These are phyloP conservation scores for Lactarius pseudohatsudake DNA, from an alignment of 768 basidiomycete genomes.

Conservation along the genomic window DNA sequence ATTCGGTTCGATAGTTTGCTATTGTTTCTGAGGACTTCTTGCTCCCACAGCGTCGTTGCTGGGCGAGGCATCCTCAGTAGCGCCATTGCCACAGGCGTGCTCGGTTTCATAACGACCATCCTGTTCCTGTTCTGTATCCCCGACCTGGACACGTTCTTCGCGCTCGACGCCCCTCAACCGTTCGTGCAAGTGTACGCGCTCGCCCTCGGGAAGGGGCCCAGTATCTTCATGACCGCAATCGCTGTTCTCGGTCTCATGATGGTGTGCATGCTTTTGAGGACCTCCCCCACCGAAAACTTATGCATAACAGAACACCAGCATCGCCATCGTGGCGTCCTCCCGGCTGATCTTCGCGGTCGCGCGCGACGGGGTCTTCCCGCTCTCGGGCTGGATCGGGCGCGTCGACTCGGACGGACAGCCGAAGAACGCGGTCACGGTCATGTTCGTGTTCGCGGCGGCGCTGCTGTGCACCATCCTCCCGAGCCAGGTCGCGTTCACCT, in stretches of 20 bases:
- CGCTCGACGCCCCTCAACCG: slow-evolving; percentile 82
- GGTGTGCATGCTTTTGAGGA: slow-evolving; percentile 44
- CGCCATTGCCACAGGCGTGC: slow-evolving; percentile 70
- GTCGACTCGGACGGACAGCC: slow-evolving; percentile 76
- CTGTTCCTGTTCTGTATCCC: slow-evolving; percentile 86
- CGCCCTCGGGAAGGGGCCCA: slow-evolving; percentile 75
- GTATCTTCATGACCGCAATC: slow-evolving; percentile 85
- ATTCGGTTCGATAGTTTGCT: background rate
- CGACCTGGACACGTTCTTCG: slow-evolving; percentile 70
- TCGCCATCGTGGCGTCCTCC: slow-evolving; percentile 86
- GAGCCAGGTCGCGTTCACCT: slow-evolving; percentile 89
- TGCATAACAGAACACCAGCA: slow-evolving; percentile 67
- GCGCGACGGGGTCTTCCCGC: slow-evolving; percentile 88
- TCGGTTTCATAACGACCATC: slow-evolving; percentile 79
- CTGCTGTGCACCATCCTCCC: slow-evolving; percentile 88
- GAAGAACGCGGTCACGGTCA: slow-evolving; percentile 82
- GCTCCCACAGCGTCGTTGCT: slow-evolving; percentile 58
- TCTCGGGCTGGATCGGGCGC: slow-evolving; percentile 78
- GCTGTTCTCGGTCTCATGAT: slow-evolving; percentile 84
- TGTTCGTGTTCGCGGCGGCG: slow-evolving; percentile 71
- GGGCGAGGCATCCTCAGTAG: slow-evolving; percentile 81
- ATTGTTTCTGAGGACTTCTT: background rate
- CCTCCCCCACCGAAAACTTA: background rate
- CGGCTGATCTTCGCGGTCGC: slow-evolving; percentile 90
- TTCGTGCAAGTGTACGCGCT: slow-evolving; percentile 87